A percentile compares a stretch with the other conserved stretches of the same genome.
phyloP scores from a whole-genome alignment of 495 filamentous ascomycete species.

The Lophiostoma macrostomum region DNA sequence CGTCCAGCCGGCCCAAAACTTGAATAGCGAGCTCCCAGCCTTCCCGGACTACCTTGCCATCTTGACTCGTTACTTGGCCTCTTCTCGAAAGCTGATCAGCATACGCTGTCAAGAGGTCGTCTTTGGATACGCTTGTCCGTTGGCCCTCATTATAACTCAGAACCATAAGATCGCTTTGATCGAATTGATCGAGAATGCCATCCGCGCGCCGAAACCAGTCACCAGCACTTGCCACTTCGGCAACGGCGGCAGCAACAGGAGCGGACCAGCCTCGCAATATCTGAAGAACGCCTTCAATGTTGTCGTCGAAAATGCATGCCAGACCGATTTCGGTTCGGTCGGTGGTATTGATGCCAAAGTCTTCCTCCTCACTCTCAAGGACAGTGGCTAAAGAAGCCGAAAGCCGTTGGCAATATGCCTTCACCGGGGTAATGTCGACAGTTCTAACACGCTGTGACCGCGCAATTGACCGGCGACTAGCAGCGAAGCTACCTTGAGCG shows the following conservation, averaged over 20 bases:
- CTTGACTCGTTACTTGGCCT: constrained; percentile 35
- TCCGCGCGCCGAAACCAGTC: constrained; percentile 64
- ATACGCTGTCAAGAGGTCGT: constrained; percentile 72
- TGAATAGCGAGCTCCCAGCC: constrained; percentile 87
- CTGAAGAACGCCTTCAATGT: constrained; percentile 68
- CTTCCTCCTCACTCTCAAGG: constrained; percentile 46
- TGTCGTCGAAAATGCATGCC: constrained; percentile 73
- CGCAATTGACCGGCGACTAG: constrained; percentile 37
- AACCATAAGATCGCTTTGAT: constrained; percentile 61
- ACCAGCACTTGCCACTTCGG: constrained; percentile 70
- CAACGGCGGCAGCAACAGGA: constrained; percentile 68
- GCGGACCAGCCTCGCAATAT: constrained; percentile 75
- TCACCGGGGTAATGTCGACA: constrained; percentile 47
- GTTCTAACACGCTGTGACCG: constrained; percentile 35
- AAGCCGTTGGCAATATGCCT: constrained; percentile 55
- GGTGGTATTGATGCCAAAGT: constrained; percentile 67
- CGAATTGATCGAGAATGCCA: constrained; percentile 46
- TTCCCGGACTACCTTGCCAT: constrained; percentile 48
- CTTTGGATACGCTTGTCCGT: constrained; percentile 44
- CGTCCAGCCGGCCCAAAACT: constrained; percentile 69
- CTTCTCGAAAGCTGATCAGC: constrained; percentile 53
- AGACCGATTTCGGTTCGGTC: constrained; percentile 73
- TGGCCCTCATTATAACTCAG: constrained; percentile 49
- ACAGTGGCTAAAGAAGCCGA: constrained; percentile 51
- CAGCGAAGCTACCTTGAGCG: constrained; percentile 38